These are phyloP conservation scores for Ophidiomyces ophidiicola DNA, from an alignment of 2,329 filamentous ascomycete species.

Conservation along the genomic window DNA sequence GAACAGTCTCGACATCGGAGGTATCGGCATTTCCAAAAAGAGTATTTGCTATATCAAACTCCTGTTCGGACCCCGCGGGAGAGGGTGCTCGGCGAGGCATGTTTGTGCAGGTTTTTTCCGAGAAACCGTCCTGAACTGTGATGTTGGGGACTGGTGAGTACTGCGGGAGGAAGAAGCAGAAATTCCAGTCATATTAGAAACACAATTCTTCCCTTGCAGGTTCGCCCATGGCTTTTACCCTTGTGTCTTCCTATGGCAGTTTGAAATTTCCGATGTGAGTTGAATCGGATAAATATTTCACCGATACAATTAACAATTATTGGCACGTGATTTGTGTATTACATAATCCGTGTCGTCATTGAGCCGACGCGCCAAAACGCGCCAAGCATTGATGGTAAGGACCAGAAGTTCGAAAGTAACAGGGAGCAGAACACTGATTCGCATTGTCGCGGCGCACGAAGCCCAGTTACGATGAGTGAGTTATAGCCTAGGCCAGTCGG, in stretches of 20 bases:
- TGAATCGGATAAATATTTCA: neutral
- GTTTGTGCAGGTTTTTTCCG: slow-evolving; percentile 7
- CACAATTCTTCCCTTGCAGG: no score
- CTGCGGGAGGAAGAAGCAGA: no score
- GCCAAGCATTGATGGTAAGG: no score
- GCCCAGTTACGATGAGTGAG: slow-evolving; percentile 14
- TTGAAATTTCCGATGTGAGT: no score
- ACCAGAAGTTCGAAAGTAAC: no score
- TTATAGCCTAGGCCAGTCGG: neutral
- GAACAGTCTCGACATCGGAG: slow-evolving; percentile 32
- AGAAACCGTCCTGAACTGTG: slow-evolving; percentile 1
- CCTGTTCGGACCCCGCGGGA: slow-evolving; percentile 74
- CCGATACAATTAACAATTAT: neutral
- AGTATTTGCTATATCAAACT: slow-evolving; percentile 75
- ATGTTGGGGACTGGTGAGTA: slow-evolving; percentile 10
- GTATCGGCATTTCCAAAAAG: slow-evolving; percentile 54
- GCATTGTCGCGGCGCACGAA: no score
- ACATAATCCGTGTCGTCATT: neutral
- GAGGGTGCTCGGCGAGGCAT: slow-evolving; percentile 68
- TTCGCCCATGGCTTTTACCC: no score
- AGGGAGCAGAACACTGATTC: no score
- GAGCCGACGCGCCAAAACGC: slow-evolving; percentile 4
- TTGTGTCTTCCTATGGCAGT: no score
- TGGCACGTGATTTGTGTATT: neutral
- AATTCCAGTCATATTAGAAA: no score